Evolutionary conservation across 108 stramenopile genomes (phyloP), one percentile per base, ranked within the genome.

Genomic region (Cyclotella atomus): DNA sequence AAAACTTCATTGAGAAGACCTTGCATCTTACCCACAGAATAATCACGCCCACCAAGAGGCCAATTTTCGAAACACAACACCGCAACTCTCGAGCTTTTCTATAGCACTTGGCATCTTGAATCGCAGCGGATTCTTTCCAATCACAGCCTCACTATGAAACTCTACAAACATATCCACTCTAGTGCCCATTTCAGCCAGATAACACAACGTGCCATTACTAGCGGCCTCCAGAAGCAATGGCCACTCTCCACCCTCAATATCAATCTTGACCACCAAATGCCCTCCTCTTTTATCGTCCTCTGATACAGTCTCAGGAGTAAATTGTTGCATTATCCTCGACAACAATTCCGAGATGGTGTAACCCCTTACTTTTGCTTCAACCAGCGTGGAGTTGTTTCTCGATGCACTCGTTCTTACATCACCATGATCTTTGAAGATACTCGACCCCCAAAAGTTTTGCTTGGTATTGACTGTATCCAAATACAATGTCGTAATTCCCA

Each of bases 201-300:
- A 54, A 52, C 85, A 85, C 69, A 85, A 63, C 10, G 73, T 53
- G 10, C 68, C 71, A 24, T 47, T 50, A 8, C 24, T 38, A 16
- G 59, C 66, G 1, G 66, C 65, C 56, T 85, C 81, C 29, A 79
- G 56, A 15, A 85, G 25, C n/a, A 85, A 52, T 43, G 65, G 67
- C 33, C 82, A 85, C 52, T 85, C 85, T 23, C 79, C 85, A 21
- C 84, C 85, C 59, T 85, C 85, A 8, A 85, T 75, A 38, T 85
- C 85, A 59, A 85, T 77, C 53, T 85, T 85, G 35, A 85, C 24
- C 35, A 85, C 64, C n/a, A 85, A 32, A 46, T 64, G 65, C 23
- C 77, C 81, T 14, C 81, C 81, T 15, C 34, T 63, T 41, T 52
- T 16, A 9, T 81, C 79, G 0, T 65, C 69, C 4, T 30, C 33